Evolutionary conservation across 768 basidiomycete genomes (phyloP), one percentile per base, ranked within the genome.

Genomic region (Tylopilus cervinicoccineus): DNA sequence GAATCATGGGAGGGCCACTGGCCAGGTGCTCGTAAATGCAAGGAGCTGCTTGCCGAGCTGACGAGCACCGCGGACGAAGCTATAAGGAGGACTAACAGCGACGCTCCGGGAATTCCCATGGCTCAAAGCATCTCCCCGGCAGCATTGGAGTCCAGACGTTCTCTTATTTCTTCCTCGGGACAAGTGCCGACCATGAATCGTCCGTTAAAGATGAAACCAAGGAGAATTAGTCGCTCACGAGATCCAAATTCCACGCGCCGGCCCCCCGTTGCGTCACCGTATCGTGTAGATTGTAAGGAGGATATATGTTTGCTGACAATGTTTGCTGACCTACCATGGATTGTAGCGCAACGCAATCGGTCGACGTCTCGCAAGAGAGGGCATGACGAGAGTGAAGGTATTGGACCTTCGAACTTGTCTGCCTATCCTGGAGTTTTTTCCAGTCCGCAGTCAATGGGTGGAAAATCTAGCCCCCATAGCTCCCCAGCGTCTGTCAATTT

Each of bases 1-100:
- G 84, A 84, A 60, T 80, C 81, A 6, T 89, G 88, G 84, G 90
- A 91, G 63, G 86, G 86, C 2, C 76, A 79, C 47, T 93, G 91
- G 91, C 90, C 90, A 19, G 90, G 90, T 14, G 89, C 88, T 52
- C 77, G 81, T 34, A 92, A 92, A 66, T 90, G 90, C 74, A 90
- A 83, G 66, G 88, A 90, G 60, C 68, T 91, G 33, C 78, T 91
- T 32, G 68, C 76, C 38, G 87, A 88, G 54, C 72, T 89, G 43
- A 76, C 80, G 27, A 81, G 70, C 36, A 89, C 84, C 9, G 83
- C 86, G 5, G 79, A 71, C 37, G 84, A 85, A 47, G 86, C 86
- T 26, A 81, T 88, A 39, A 69, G 66, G 24, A 69, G 58, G 47
- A 56, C 56, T 6, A 48, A 47, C 29, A 50, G 43, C 28, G 61